Evolutionary conservation across 2,329 filamentous ascomycete genomes (phyloP).

Genomic region (Colletotrichum godetiae): DNA sequence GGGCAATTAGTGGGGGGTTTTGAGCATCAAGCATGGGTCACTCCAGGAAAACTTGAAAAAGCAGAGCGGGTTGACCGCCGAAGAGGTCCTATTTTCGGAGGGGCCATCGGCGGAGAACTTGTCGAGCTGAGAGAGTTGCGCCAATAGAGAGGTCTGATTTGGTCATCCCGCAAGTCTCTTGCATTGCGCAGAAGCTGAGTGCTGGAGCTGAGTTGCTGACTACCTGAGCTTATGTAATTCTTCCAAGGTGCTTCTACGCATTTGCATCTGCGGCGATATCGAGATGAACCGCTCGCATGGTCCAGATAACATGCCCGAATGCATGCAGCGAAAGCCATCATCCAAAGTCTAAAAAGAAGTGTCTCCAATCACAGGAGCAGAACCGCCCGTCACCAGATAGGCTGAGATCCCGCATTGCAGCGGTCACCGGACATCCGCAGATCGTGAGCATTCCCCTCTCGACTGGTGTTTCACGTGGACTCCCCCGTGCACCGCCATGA

Average conservation of each 20-base stretch:
- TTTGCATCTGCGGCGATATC: constrained; percentile 3
- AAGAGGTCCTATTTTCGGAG: background rate
- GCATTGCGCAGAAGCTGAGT: background rate
- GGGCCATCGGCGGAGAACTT: background rate
- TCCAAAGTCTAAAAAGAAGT: constrained; percentile 4
- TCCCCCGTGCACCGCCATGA: constrained; percentile 20
- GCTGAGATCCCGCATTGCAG: background rate
- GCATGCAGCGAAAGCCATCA: constrained; percentile 9
- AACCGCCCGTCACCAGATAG: background rate
- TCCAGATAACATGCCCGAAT: constrained; percentile 15
- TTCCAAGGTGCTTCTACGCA: background rate
- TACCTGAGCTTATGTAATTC: constrained; percentile 4
- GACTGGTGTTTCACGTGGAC: constrained; percentile 21
- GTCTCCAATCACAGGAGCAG: background rate
- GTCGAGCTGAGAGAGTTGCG: constrained; percentile 7
- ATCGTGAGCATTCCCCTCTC: constrained; percentile 5
- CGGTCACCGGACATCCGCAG: constrained; percentile 16
- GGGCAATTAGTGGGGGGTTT: constrained; percentile 17
- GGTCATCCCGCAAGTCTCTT: constrained; percentile 16
- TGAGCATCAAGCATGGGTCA: background rate
- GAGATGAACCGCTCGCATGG: constrained; percentile 23
- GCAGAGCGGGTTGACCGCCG: constrained; percentile 22
- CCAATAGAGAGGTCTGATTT: constrained; percentile 19
- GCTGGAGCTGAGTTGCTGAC: background rate
- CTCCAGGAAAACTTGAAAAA: constrained; percentile 26